Percentiles rank a stretch among this genome's conserved stretches.
Evolutionary conservation across 495 filamentous ascomycete genomes (phyloP).

Genomic region (Penicillium desertorum): DNA sequence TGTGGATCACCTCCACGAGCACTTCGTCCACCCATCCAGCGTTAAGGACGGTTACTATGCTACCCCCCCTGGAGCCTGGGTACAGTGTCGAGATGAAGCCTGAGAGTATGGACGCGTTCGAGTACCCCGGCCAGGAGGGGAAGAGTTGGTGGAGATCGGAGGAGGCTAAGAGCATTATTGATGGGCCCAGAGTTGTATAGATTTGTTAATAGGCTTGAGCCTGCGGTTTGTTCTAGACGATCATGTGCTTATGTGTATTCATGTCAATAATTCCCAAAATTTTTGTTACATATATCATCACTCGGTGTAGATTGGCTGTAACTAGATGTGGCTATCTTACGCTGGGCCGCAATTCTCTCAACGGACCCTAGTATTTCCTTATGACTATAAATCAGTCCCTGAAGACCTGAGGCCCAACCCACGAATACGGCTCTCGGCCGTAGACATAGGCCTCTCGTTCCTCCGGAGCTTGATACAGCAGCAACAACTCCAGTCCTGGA

Average conservation of each 20-base stretch:
- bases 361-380: no score
- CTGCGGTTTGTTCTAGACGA: constrained; percentile 5
- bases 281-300: constrained; percentile 5
- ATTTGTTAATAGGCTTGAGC: constrained; percentile 4
- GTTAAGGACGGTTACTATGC: constrained; percentile 86
- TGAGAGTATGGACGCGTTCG: constrained; percentile 76
- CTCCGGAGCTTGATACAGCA: no score
- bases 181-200: constrained; percentile 46
- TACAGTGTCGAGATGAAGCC: constrained; percentile 93
- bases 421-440: no score
- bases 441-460: no score
- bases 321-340: neutral
- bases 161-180: constrained; percentile 65
- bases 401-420: no score
- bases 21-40: constrained; percentile 78
- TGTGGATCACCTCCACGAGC: constrained; percentile 91
- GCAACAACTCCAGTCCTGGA: no score
- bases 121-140: constrained; percentile 72
- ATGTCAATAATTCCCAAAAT: constrained; percentile 25
- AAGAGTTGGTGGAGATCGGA: constrained; percentile 80
- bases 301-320: neutral
- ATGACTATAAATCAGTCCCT: no score
- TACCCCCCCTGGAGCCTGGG: constrained; percentile 78
- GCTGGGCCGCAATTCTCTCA: no score
- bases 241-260: constrained; percentile 25